Evolutionary conservation across 2,329 filamentous ascomycete species (phyloP).

Genomic region (Teratosphaeria zuluensis): DNA sequence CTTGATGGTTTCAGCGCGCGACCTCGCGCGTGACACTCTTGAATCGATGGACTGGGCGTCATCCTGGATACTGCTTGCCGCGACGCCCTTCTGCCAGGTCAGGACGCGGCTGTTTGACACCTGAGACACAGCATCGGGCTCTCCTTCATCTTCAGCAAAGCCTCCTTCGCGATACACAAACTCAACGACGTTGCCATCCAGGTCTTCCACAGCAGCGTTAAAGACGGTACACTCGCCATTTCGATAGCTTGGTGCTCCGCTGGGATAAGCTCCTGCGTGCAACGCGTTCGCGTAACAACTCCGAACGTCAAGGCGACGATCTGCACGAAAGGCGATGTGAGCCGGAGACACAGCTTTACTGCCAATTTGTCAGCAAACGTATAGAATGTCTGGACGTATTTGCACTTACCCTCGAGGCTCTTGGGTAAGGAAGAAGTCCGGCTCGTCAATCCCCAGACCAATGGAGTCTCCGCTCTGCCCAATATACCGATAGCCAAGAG

Average conservation of each 20-base stretch:
- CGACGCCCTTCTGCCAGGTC: constrained; percentile 35
- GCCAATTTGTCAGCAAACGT: not conserved
- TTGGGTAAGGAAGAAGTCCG: constrained; percentile 57
- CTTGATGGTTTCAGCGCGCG: constrained; percentile 15
- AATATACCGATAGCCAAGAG: constrained; percentile 65
- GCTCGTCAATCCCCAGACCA: constrained; percentile 49
- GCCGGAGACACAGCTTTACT: constrained; percentile 21
- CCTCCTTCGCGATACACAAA: constrained; percentile 50
- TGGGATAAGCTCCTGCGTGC: constrained; percentile 52
- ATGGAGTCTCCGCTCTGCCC: constrained; percentile 52
- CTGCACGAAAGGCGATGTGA: constrained; percentile 53
- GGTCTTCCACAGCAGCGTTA: constrained; percentile 59
- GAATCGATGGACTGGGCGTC: constrained; percentile 17
- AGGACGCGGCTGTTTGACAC: constrained; percentile 37
- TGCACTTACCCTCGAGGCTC: constrained; percentile 44
- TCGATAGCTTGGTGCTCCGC: constrained; percentile 46
- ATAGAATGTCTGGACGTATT: constrained; percentile 9
- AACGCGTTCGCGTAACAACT: constrained; percentile 63
- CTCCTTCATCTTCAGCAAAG: constrained; percentile 23
- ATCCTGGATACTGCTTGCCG: constrained; percentile 13
- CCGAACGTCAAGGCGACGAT: constrained; percentile 54
- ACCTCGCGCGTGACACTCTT: constrained; percentile 12
- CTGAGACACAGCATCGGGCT: constrained; percentile 23
- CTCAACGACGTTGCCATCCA: constrained; percentile 78
- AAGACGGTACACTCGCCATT: constrained; percentile 47